These are phyloP conservation scores for Fusarium sp. DNA, from an alignment of 2,329 filamentous ascomycete species.

Conservation along the genomic window DNA sequence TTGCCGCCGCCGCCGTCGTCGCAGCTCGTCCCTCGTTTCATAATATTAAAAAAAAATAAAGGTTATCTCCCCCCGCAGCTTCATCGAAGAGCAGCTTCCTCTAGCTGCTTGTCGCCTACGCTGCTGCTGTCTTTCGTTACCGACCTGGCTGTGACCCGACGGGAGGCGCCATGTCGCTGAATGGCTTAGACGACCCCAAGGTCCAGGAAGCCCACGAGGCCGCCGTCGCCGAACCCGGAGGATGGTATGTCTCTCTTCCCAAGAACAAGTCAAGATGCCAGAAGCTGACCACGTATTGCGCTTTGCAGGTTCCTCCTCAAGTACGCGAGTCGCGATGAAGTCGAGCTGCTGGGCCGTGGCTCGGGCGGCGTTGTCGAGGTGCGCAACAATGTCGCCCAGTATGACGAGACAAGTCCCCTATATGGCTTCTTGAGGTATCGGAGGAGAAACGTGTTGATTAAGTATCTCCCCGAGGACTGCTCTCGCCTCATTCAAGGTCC, in stretches of 20 bases:
- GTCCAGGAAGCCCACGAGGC: conserved; percentile 87
- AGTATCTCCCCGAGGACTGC: conserved; percentile 90
- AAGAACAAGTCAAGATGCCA: not conserved
- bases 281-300: conserved; percentile 16
- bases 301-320: conserved; percentile 87
- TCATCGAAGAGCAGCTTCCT: not conserved
- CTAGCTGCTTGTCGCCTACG: conserved; percentile 2
- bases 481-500: conserved; percentile 92
- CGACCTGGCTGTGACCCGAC: conserved; percentile 21
- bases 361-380: conserved; percentile 86
- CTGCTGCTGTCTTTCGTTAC: not conserved
- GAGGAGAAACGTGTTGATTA: conserved; percentile 89
- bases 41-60: not conserved
- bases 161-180: conserved; percentile 81
- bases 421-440: conserved; percentile 94
- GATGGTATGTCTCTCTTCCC: conserved; percentile 76
- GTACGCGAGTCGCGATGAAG: conserved; percentile 88
- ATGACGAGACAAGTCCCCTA: conserved; percentile 86
- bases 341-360: conserved; percentile 81
- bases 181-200: conserved; percentile 85
- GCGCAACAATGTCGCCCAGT: conserved; percentile 79
- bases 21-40: conserved; percentile 21
- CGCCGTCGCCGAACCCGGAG: conserved; percentile 84
- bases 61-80: conserved; percentile 6
- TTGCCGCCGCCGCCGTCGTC: not conserved